Percentiles rank a stretch among this genome's conserved stretches.
These are phyloP conservation scores for Diaporthe longicolla DNA, from an alignment of 2,329 filamentous ascomycete species.

Conservation along the genomic window DNA sequence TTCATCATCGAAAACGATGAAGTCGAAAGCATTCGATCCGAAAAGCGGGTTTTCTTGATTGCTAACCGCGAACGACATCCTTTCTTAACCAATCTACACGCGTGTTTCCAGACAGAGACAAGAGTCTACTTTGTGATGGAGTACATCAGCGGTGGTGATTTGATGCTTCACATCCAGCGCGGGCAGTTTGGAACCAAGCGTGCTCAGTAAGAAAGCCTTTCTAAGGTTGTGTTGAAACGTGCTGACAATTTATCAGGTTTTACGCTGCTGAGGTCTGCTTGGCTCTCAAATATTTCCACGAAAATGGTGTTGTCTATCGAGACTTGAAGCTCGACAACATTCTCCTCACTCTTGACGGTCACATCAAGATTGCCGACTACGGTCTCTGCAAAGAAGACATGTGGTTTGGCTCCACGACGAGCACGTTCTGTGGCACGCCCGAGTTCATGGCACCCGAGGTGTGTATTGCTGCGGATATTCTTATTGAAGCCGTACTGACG, in stretches of 20 bases:
- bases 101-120: conserved; percentile 99
- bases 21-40: conserved; percentile 96
- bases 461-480: conserved; percentile 49
- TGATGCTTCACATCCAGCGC: conserved; percentile 99
- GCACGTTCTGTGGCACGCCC: conserved; percentile 99
- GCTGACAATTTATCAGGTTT: conserved; percentile 72
- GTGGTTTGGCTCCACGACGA: conserved; percentile 98
- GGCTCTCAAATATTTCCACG: conserved; percentile 98
- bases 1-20: conserved; percentile 99
- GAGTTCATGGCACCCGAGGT: conserved; percentile 99
- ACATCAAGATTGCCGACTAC: conserved; percentile 99
- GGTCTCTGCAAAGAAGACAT: conserved; percentile 99
- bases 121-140: conserved; percentile 99
- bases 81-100: conserved; percentile 94
- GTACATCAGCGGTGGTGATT: conserved; percentile 97
- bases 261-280: conserved; percentile 98
- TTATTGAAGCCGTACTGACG: neutral
- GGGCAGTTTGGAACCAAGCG: conserved; percentile 96
- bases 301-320: conserved; percentile 98
- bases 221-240: neutral
- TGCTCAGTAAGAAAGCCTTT: conserved; percentile 80
- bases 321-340: conserved; percentile 96
- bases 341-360: conserved; percentile 91
- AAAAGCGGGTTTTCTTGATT: conserved; percentile 97
- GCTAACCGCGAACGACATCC: conserved; percentile 98